Evolutionary conservation across 129 eudicot species (phyloP).

Genomic region (Artemisia annua): DNA sequence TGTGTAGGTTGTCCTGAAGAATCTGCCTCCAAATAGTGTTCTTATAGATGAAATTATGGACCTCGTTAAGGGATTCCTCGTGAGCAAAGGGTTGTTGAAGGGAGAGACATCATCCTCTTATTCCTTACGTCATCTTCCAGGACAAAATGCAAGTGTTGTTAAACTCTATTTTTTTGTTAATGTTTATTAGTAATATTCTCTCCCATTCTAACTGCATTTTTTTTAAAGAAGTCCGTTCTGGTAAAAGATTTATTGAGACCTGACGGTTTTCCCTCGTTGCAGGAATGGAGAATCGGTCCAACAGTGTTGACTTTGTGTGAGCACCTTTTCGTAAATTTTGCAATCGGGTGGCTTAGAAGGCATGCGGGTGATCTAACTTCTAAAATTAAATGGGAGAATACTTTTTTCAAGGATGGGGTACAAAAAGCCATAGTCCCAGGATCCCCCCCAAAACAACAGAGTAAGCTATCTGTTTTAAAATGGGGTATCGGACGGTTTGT

Average conservation of each 20-base stretch:
- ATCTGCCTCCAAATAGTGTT: slow-evolving; percentile 92
- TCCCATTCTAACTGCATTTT: not conserved
- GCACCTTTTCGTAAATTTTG: slow-evolving; percentile 92
- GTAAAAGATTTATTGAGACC: not conserved
- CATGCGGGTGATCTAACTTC: slow-evolving; percentile 57
- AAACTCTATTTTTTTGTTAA: not conserved
- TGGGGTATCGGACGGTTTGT: slow-evolving; percentile 85
- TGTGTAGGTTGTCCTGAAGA: slow-evolving; percentile 79
- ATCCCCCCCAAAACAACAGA: slow-evolving; percentile 28
- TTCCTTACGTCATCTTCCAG: slow-evolving; percentile 68
- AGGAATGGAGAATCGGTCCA: slow-evolving; percentile 98
- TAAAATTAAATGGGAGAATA: slow-evolving; percentile 44
- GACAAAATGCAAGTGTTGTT: slow-evolving; percentile 57
- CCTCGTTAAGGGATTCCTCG: slow-evolving; percentile 79
- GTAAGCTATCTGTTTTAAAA: slow-evolving; percentile 53
- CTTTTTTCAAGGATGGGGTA: slow-evolving; percentile 25
- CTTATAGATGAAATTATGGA: slow-evolving; percentile 93
- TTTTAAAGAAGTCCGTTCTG: too few species aligned
- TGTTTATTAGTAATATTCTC: not conserved
- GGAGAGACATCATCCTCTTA: slow-evolving; percentile 70
- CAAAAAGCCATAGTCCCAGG: slow-evolving; percentile 30
- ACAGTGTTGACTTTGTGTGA: slow-evolving; percentile 89
- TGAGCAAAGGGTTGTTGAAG: slow-evolving; percentile 77
- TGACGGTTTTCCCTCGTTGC: slow-evolving; percentile 19
- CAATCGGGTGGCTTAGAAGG: slow-evolving; percentile 70